phyloP scores from a whole-genome alignment of 225 moss, liverwort and hornwort genomes.

The Marchantia paleacea region DNA sequence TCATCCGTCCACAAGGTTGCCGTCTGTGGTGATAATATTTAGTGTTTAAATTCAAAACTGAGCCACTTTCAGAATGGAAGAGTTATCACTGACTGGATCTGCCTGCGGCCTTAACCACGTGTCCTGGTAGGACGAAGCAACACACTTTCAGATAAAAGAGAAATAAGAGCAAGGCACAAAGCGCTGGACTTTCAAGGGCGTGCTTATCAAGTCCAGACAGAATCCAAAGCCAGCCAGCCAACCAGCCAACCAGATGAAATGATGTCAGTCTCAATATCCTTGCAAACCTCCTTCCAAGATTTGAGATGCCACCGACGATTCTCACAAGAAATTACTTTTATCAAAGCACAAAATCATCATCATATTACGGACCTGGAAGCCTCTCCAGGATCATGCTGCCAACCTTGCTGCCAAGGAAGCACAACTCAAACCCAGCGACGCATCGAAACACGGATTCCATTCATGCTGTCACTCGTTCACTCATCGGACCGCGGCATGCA shows the following conservation, averaged over 20 bases:
- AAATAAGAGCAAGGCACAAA: not conserved
- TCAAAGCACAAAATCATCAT: not conserved
- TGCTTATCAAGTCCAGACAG: not conserved
- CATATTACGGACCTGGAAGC: not conserved
- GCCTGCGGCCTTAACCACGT: not conserved
- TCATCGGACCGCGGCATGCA: not conserved
- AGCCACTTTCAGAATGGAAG: not conserved
- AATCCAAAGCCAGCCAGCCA: not conserved
- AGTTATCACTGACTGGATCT: not conserved
- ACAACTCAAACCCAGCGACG: not conserved
- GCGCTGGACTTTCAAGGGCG: not conserved
- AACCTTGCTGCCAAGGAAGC: not conserved
- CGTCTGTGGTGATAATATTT: not conserved
- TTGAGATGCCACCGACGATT: too few species aligned
- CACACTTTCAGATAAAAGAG: not conserved
- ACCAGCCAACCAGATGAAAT: not conserved
- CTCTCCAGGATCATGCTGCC: not conserved
- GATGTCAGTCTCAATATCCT: not conserved
- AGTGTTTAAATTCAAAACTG: slow-evolving; percentile 2
- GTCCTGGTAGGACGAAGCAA: slow-evolving; percentile 10
- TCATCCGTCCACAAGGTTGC: not conserved
- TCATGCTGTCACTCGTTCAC: not conserved
- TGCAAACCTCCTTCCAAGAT: not conserved
- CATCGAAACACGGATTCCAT: not conserved
- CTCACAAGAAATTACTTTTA: not conserved